Conservation (phyloP, 805 yeast genomes). For the Nakazawaea wickerhamii region DNA sequence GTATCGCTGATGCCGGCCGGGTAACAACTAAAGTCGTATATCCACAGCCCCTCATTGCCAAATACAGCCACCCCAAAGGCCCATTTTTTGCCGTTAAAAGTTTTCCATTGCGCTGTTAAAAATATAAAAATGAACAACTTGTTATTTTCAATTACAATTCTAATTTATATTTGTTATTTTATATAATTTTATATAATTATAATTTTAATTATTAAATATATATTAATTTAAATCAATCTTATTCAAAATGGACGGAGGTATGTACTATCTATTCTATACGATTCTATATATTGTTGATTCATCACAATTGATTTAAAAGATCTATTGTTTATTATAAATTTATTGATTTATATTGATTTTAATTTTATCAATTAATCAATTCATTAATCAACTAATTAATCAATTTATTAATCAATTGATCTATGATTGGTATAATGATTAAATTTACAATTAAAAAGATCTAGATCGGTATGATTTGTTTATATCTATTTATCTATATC, state of each 20-base stretch:
- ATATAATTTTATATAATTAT: too few relatives aligned
- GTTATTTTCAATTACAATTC: slow-evolving; percentile 6
- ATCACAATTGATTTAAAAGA: not conserved
- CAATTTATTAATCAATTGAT: not conserved
- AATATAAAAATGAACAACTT: slow-evolving; percentile 3
- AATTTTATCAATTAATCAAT: not conserved
- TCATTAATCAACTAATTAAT: too few relatives aligned
- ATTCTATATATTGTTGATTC: not conserved
- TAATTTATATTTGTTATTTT: too few relatives aligned
- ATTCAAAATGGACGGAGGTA: slow-evolving; percentile 60
- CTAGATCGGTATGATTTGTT: not conserved
- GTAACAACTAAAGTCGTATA: too few relatives aligned
- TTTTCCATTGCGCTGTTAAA: too few relatives aligned
- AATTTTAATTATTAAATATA: too few relatives aligned
- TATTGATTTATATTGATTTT: not conserved
- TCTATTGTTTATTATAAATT: not conserved
- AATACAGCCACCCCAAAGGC: too few relatives aligned
- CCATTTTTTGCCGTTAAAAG: too few relatives aligned
- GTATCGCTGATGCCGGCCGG: too few relatives aligned
- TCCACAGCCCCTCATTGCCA: too few relatives aligned
- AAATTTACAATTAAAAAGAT: too few relatives aligned
- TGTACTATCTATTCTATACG: slow-evolving; percentile 30
- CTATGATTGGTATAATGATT: too few relatives aligned
- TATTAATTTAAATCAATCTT: slow-evolving; percentile 14
- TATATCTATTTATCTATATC: not conserved